phyloP scores from a whole-genome alignment of 164 flowering plant genomes.

The Euptelea pleiosperma region DNA sequence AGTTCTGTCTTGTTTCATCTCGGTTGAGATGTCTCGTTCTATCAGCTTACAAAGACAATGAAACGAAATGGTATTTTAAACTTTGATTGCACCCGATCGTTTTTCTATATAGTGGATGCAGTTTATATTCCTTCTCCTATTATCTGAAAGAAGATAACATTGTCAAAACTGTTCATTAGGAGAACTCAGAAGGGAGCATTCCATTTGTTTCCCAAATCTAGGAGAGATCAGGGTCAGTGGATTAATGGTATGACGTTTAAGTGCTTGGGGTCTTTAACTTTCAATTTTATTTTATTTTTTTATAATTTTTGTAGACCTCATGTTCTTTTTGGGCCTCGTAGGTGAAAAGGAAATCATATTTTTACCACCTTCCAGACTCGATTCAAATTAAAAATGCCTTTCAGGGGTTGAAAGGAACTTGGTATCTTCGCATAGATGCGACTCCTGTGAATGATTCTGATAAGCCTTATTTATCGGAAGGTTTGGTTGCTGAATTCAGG shows the following conservation, averaged over 20 bases:
- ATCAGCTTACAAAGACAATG: too few relatives aligned
- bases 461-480: conserved; percentile 2
- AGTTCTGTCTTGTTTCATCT: too few relatives aligned
- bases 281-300: background rate
- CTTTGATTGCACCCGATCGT: too few relatives aligned
- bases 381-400: conserved; percentile 45
- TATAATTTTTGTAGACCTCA: background rate
- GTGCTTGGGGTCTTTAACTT: background rate
- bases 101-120: background rate
- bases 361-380: conserved; percentile 51
- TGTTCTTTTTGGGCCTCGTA: conserved; percentile 14
- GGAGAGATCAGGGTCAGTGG: conserved; percentile 44
- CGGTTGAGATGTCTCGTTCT: too few relatives aligned
- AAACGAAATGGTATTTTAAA: too few relatives aligned
- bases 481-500: conserved; percentile 7
- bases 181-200: conserved; percentile 44
- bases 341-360: conserved; percentile 51
- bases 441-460: conserved; percentile 6
- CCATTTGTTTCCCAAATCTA: conserved; percentile 43
- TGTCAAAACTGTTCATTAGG: conserved; percentile 26
- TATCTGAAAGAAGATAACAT: background rate
- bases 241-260: conserved; percentile 38
- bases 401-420: conserved; percentile 30
- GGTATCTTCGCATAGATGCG: conserved; percentile 48
- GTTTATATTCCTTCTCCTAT: too few relatives aligned